Evolutionary conservation across 148 eudicot species (phyloP).

Genomic region (Heliosperma pusillum): DNA sequence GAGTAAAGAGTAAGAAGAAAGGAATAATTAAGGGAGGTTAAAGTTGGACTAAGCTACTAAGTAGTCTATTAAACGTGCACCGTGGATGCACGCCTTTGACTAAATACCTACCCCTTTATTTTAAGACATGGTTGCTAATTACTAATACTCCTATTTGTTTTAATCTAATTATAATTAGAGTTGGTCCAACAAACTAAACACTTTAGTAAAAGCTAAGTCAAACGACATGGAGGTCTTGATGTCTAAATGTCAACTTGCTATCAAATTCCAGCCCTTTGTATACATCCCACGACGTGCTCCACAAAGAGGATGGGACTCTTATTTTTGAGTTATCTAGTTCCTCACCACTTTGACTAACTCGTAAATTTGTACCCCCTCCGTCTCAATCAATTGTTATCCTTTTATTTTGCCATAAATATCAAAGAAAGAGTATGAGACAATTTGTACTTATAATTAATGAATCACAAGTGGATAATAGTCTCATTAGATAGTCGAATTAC

Average conservation of each 20-base stretch:
- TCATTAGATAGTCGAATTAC: too few relatives aligned
- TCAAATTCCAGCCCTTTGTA: too few relatives aligned
- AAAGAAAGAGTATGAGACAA: too few relatives aligned
- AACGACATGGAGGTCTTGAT: neutral
- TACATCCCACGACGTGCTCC: too few relatives aligned
- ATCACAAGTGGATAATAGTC: too few relatives aligned
- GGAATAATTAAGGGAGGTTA: neutral
- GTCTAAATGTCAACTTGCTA: neutral
- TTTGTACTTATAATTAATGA: too few relatives aligned
- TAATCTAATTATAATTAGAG: neutral
- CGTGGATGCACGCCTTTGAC: slow-evolving; percentile 1
- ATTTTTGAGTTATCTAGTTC: neutral
- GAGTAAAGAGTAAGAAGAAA: neutral
- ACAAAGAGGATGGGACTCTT: neutral
- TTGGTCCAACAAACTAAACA: neutral
- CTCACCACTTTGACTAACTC: too few relatives aligned
- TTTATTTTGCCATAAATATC: too few relatives aligned
- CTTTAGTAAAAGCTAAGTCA: neutral
- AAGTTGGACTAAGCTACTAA: neutral
- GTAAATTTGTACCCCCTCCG: too few relatives aligned
- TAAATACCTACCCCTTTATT: neutral
- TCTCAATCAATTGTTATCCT: too few relatives aligned
- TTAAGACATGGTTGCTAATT: neutral
- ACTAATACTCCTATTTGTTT: neutral
- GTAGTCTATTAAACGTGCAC: neutral